Evolutionary conservation across 169 alveolate genomes (phyloP).

Genomic region (Plasmodium berghei): DNA sequence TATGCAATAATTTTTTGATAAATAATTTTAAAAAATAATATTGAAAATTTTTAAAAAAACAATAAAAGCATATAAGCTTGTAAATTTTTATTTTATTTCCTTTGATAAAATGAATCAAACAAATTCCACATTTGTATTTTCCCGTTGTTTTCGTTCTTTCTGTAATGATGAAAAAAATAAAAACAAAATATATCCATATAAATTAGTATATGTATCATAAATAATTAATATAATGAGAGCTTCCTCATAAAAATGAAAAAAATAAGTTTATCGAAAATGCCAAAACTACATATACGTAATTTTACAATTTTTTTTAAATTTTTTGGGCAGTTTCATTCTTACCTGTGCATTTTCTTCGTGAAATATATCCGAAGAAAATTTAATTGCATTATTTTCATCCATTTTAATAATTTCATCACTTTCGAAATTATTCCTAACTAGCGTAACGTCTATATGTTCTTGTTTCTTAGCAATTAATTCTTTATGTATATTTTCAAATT

Average conservation of each 20-base stretch:
- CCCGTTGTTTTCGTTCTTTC: slow-evolving; percentile 1
- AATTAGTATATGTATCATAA: background rate
- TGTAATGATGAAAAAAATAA: background rate
- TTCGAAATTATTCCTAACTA: slow-evolving; percentile 34
- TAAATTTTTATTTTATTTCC: background rate
- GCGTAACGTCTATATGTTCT: background rate
- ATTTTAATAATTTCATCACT: slow-evolving; percentile 17
- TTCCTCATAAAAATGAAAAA: no score
- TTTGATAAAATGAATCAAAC: background rate
- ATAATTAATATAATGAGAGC: no score
- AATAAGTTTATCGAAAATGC: no score
- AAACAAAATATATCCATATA: background rate
- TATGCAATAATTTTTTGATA: no score
- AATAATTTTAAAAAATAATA: background rate
- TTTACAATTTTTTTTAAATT: background rate
- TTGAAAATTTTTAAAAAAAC: background rate
- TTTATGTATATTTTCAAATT: slow-evolving; percentile 34
- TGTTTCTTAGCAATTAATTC: slow-evolving; percentile 10
- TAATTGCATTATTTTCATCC: background rate
- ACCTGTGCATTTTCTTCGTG: slow-evolving; percentile 31
- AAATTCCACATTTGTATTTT: slow-evolving; percentile 9
- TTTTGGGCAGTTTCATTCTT: background rate
- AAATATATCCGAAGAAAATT: slow-evolving; percentile 8
- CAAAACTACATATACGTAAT: background rate
- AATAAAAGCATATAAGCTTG: background rate